phyloP scores from a whole-genome alignment of 805 yeast genomes.

The Nakazawaea holstii region DNA sequence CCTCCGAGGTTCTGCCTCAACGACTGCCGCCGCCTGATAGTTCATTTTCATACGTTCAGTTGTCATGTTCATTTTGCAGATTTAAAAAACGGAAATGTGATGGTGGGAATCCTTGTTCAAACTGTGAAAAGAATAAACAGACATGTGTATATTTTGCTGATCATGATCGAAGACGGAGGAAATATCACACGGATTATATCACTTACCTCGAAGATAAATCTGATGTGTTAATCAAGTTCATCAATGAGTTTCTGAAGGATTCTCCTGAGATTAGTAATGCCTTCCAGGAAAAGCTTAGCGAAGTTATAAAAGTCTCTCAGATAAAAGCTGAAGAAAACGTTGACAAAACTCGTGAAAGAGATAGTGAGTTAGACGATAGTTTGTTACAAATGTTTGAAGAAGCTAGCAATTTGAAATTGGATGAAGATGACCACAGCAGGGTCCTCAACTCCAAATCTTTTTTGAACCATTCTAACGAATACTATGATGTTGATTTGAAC shows the following conservation, averaged over 20 bases:
- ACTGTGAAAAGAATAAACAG: slow-evolving; percentile 15
- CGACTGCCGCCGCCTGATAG: background rate
- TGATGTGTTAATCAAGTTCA: slow-evolving; percentile 16
- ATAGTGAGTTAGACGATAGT: slow-evolving; percentile 1
- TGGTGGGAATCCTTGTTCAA: slow-evolving; percentile 20
- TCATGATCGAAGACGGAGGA: slow-evolving; percentile 25
- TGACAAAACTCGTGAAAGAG: slow-evolving; percentile 10
- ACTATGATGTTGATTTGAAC: background rate
- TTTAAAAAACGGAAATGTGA: slow-evolving; percentile 18
- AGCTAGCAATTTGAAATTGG: slow-evolving; percentile 5
- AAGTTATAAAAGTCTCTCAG: slow-evolving; percentile 21
- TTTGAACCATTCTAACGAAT: slow-evolving; percentile 3
- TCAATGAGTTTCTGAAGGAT: slow-evolving; percentile 18
- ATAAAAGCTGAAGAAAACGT: slow-evolving; percentile 21
- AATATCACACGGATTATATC: slow-evolving; percentile 28
- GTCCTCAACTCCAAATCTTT: background rate
- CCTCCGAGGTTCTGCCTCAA: background rate
- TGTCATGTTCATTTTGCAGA: slow-evolving; percentile 16
- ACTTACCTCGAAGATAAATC: slow-evolving; percentile 22
- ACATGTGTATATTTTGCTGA: slow-evolving; percentile 18
- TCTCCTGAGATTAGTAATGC: slow-evolving; percentile 14
- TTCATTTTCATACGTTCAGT: slow-evolving; percentile 5
- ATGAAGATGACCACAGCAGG: slow-evolving; percentile 8
- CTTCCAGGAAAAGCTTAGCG: slow-evolving; percentile 18
- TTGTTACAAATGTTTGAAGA: slow-evolving; percentile 4